A percentile compares a stretch with the other conserved stretches of the same genome.
These are phyloP conservation scores for Furcasterigmium sp. DNA, from an alignment of 2,329 filamentous ascomycete genomes.

Conservation along the genomic window DNA sequence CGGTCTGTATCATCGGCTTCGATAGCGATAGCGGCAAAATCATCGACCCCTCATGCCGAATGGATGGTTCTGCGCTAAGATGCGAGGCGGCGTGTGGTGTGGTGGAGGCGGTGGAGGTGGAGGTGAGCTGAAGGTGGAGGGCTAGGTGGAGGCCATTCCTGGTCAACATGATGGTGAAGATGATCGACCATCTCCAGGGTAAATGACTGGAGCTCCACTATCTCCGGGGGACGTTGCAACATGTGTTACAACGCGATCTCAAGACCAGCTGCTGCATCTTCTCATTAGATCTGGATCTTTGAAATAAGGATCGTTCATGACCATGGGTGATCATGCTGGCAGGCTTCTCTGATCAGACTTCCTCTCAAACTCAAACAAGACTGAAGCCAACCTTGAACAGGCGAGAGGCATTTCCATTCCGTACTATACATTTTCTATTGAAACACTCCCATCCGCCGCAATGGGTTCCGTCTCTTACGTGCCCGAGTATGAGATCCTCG, in stretches of 20 bases:
- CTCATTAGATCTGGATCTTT: not conserved
- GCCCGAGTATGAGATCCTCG: slow-evolving; percentile 15
- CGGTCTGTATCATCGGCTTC: not conserved
- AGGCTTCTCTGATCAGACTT: too few species aligned
- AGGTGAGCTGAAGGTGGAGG: not conserved
- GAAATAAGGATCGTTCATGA: not conserved
- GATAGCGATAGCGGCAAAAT: not conserved
- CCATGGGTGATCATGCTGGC: too few species aligned
- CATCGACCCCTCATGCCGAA: too few species aligned
- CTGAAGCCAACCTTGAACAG: not conserved
- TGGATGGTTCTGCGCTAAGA: too few species aligned
- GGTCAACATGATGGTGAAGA: not conserved
- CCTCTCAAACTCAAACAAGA: not conserved
- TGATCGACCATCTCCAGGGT: not conserved
- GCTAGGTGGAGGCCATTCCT: not conserved
- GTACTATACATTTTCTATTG: not conserved
- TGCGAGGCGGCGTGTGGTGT: not conserved
- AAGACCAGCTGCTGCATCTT: too few species aligned
- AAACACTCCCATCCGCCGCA: not conserved
- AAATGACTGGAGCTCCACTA: not conserved
- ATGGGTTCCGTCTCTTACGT: slow-evolving; percentile 8
- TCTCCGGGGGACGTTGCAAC: not conserved
- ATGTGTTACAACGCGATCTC: not conserved
- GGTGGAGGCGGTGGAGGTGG: not conserved
- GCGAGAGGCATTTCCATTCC: not conserved